A percentile compares a stretch with the other conserved stretches of the same genome.
Evolutionary conservation across 2,329 filamentous ascomycete genomes (phyloP).

Genomic region (Penicillium italicum): DNA sequence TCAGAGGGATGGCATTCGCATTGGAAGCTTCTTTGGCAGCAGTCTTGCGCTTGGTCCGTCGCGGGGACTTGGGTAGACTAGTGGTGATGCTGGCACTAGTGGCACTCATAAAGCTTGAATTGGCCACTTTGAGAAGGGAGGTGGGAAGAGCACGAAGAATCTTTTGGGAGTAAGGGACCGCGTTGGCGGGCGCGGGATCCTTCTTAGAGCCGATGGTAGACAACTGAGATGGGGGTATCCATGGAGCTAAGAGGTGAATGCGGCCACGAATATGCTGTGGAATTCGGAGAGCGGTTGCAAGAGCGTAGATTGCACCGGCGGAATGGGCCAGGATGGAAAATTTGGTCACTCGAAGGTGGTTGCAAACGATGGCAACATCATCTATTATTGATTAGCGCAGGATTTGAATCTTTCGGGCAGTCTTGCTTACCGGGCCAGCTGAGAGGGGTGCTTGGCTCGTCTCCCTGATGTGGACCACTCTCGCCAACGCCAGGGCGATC

Average conservation of each 20-base stretch:
- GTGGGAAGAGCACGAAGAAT: conserved; percentile 87
- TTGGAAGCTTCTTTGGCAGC: conserved; percentile 36
- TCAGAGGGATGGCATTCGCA: conserved; percentile 49
- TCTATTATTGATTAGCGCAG: conserved; percentile 35
- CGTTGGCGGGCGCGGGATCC: conserved; percentile 72
- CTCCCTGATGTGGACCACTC: conserved; percentile 72
- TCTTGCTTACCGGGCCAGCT: conserved; percentile 62
- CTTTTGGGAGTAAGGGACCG: conserved; percentile 85
- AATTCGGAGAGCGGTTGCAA: conserved; percentile 92
- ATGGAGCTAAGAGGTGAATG: conserved; percentile 85
- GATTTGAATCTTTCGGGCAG: background rate
- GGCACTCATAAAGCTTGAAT: conserved; percentile 90
- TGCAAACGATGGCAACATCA: conserved; percentile 91
- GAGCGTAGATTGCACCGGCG: conserved; percentile 93
- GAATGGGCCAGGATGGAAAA: conserved; percentile 97
- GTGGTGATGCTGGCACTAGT: conserved; percentile 83
- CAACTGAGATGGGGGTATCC: conserved; percentile 93
- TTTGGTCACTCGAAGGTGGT: conserved; percentile 84
- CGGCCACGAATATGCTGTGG: conserved; percentile 92
- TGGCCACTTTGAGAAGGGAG: conserved; percentile 87
- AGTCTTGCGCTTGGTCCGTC: conserved; percentile 58
- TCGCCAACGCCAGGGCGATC: conserved; percentile 92
- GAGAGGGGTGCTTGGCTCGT: conserved; percentile 78
- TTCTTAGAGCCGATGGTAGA: conserved; percentile 72
- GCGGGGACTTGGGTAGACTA: conserved; percentile 65